A percentile compares a stretch with the other conserved stretches of the same genome.
Conservation (phyloP, 331 rosid species). For the Rosa hybrid region DNA sequence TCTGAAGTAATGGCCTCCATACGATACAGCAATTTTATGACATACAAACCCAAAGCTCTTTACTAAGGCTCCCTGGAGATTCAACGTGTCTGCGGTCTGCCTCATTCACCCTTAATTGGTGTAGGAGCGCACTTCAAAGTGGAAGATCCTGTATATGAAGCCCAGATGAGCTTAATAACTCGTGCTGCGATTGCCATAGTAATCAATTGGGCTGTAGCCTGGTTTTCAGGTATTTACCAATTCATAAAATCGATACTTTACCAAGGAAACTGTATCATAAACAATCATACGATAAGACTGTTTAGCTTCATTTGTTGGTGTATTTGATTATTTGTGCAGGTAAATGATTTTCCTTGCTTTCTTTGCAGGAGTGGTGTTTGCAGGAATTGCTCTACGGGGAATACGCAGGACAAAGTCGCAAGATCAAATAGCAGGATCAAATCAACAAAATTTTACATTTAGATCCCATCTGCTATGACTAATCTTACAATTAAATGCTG, state of each 20-base stretch:
- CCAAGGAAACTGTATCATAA: no score
- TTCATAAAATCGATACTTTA: neutral
- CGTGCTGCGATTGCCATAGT: neutral
- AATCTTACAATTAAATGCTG: neutral
- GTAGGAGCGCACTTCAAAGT: neutral
- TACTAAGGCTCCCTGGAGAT: neutral
- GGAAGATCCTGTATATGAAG: neutral
- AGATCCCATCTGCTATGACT: neutral
- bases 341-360: neutral
- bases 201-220: neutral
- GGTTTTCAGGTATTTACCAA: neutral
- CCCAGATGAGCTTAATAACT: neutral
- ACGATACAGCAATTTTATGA: neutral
- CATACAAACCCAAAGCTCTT: neutral
- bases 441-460: constrained; percentile 5
- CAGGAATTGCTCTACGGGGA: neutral
- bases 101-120: neutral
- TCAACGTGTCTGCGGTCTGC: neutral
- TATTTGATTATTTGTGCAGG: neutral
- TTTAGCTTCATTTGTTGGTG: neutral
- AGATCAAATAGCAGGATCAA: neutral
- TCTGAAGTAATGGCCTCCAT: neutral
- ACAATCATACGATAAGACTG: neutral
- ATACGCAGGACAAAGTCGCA: neutral
- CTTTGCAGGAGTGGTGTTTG: neutral